Base-by-base conservation (phyloP, 2,329 filamentous ascomycete genomes). In the Alternaria triticina region DNA sequence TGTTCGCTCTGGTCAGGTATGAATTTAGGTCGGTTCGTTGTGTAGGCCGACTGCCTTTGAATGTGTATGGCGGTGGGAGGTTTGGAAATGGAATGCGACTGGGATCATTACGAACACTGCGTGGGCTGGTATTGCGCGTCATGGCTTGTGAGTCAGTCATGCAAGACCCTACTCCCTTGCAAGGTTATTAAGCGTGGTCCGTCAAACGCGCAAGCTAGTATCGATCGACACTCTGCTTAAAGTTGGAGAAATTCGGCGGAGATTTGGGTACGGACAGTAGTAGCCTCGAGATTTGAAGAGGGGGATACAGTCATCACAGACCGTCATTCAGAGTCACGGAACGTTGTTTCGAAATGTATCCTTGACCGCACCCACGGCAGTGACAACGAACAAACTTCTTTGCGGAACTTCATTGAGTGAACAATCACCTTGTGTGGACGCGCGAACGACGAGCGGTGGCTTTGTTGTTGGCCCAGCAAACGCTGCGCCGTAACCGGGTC, bases 21-120 rank as follows among this genome's bases (percentile, higher is more conserved):
- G 25, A 44, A 30, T 44, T 23, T 52, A 12, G 10, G 27, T 23
- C 6, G 15, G 13, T 28, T 13, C 17, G 20, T 8, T n/a, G 10
- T 15, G 8, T 13, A n/a, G 13, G 27, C 12, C 51, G 20, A 22
- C 10, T 25, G 15, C 71, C 68, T 22, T 57, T 73, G 64, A 67
- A 71, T 25, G 73, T 77, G 57, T 77, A 78, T 50, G 77, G 73
- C 40, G 77, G 74, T 13, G 76, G 74, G 9, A 77, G 72, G 44
- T 75, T 71, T 8, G 67, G 65, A 5, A 65, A 64, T 46, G 72
- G 70, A 69, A 74, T 69, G 62, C 66, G 69, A 22, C 36, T 65
- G 54, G 59, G 65, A 43, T 64, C 65, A 23, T 33, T 55, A 44
- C 65, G 49, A 49, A 67, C 60, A 30, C 61, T 71, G 58, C 60